phyloP scores from a whole-genome alignment of 352 stramenopile species.

The Pythium guiyangense region DNA sequence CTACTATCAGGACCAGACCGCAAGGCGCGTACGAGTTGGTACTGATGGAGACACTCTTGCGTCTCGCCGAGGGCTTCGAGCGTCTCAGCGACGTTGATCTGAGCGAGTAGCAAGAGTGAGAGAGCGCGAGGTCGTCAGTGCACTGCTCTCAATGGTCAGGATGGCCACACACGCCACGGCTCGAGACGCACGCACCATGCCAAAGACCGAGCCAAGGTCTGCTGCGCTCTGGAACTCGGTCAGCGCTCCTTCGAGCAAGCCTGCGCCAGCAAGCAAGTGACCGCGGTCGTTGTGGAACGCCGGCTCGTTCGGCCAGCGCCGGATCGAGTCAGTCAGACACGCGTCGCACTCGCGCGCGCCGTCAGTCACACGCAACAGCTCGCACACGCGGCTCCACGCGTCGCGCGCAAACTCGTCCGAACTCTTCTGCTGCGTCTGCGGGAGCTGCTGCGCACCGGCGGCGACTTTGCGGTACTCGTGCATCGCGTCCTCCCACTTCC shows the following conservation, averaged over 20 bases:
- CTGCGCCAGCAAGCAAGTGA: constrained; percentile 41
- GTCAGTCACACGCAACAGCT: constrained; percentile 45
- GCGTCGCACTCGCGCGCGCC: constrained; percentile 40
- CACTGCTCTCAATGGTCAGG: no score
- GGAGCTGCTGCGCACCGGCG: constrained; percentile 1
- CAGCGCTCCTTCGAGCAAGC: constrained; percentile 53
- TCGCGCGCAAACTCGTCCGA: constrained; percentile 24
- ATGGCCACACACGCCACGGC: not conserved
- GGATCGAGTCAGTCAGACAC: constrained; percentile 45
- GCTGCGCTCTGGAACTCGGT: constrained; percentile 48
- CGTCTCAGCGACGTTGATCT: constrained; percentile 53
- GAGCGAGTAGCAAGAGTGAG: not conserved
- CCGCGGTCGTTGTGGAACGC: constrained; percentile 58
- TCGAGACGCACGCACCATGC: constrained; percentile 30
- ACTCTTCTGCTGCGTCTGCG: constrained; percentile 9
- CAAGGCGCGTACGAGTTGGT: constrained; percentile 29
- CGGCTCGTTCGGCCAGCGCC: constrained; percentile 46
- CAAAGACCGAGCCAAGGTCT: constrained; percentile 33
- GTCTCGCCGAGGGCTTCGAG: constrained; percentile 58
- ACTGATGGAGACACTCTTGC: constrained; percentile 44
- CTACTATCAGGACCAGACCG: not conserved
- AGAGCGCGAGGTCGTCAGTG: not conserved
- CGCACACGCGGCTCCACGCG: constrained; percentile 36
- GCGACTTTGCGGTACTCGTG: constrained; percentile 48
- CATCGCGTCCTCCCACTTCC: constrained; percentile 55